Conservation (phyloP, 106 monocot species). For the Alisma plantagoaquatica region DNA sequence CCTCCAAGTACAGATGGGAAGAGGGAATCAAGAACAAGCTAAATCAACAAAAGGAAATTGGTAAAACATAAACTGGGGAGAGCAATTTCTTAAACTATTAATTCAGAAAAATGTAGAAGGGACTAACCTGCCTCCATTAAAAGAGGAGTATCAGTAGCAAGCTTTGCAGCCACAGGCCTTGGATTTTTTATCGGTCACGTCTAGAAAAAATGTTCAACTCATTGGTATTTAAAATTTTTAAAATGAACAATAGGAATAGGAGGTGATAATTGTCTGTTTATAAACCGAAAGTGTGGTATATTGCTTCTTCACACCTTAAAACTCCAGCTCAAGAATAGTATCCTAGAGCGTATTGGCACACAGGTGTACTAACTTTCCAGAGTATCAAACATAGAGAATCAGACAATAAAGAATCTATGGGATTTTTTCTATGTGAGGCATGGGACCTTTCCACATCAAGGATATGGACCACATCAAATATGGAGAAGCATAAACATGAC, state of each 20-base stretch:
- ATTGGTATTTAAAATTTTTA: constrained; percentile 11
- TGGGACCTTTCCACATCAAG: too few relatives aligned
- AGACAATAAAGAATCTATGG: too few relatives aligned
- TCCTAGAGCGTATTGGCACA: too few relatives aligned
- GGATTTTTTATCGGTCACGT: constrained; percentile 92
- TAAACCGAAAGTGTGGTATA: constrained; percentile 93
- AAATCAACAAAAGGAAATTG: background rate
- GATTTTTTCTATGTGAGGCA: too few relatives aligned
- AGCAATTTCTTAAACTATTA: too few relatives aligned
- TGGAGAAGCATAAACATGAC: too few relatives aligned
- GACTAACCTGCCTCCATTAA: constrained; percentile 76
- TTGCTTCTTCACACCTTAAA: constrained; percentile 85
- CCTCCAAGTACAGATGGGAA: constrained; percentile 98
- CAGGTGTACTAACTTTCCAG: too few relatives aligned
- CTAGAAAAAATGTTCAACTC: too few relatives aligned
- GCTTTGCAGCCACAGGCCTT: constrained; percentile 80
- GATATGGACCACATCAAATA: too few relatives aligned
- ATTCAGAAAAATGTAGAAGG: too few relatives aligned
- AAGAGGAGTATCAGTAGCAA: constrained; percentile 93
- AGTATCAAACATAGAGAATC: too few relatives aligned
- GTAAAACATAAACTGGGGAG: background rate
- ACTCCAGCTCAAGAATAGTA: constrained; percentile 94
- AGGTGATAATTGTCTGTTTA: background rate
- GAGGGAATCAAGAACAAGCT: constrained; percentile 98
- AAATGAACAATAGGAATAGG: background rate